Evolutionary conservation across 768 basidiomycete genomes (phyloP).

Genomic region (Phanerochaete sordida): DNA sequence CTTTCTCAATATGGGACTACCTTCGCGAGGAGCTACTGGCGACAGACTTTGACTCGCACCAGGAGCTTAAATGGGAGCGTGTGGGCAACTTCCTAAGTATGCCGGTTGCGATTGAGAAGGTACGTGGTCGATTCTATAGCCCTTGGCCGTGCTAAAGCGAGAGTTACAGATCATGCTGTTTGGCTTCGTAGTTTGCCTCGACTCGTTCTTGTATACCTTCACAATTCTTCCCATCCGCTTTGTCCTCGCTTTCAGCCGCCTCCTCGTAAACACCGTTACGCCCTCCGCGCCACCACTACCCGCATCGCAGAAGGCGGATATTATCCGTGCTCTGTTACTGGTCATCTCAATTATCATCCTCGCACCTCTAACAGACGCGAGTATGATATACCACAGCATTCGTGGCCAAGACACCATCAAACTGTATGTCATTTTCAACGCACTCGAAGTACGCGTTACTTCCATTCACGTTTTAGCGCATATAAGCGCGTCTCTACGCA

Average conservation of each 20-base stretch:
- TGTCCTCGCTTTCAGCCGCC: constrained; percentile 56
- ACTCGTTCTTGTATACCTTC: constrained; percentile 97
- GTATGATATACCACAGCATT: constrained; percentile 97
- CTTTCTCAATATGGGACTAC: constrained; percentile 92
- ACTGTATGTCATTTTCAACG: constrained; percentile 98
- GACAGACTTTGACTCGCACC: constrained; percentile 92
- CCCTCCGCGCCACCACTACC: constrained; percentile 54
- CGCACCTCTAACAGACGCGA: constrained; percentile 85
- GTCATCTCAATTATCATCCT: constrained; percentile 70
- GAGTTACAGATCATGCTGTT: constrained; percentile 76
- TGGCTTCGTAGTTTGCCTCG: constrained; percentile 90
- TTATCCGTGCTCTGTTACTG: constrained; percentile 79
- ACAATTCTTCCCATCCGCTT: constrained; percentile 95
- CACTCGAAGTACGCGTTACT: constrained; percentile 75
- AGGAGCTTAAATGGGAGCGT: constrained; percentile 93
- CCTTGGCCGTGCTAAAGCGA: neutral
- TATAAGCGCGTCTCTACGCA: neutral
- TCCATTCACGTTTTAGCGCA: neutral
- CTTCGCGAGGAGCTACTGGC: constrained; percentile 83
- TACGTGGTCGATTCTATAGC: constrained; percentile 26
- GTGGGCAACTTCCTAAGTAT: constrained; percentile 95
- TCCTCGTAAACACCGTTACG: constrained; percentile 47
- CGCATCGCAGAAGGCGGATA: constrained; percentile 89
- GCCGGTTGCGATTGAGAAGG: constrained; percentile 92
- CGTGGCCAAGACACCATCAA: constrained; percentile 99